Evolutionary conservation across 306 rosid species (phyloP).

Genomic region (Ormosia emarginata): DNA sequence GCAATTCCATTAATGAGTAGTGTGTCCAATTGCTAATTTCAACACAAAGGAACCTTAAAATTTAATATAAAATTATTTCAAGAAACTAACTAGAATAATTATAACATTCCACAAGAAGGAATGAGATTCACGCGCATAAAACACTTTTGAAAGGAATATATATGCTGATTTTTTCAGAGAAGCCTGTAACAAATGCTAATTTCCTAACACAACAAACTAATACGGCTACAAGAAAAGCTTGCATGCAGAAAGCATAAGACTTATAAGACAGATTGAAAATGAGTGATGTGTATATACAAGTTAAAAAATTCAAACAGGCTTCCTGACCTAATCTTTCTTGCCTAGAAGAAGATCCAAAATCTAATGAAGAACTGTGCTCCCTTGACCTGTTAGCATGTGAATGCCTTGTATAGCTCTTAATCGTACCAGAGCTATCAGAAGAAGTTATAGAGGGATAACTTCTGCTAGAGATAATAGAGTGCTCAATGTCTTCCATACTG

Average conservation of each 20-base stretch:
- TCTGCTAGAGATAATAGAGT: slow-evolving; percentile 26
- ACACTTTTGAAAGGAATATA: neutral
- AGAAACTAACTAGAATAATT: neutral
- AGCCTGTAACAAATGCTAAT: neutral
- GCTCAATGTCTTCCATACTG: slow-evolving; percentile 33
- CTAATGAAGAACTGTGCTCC: slow-evolving; percentile 29
- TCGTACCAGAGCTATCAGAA: slow-evolving; percentile 25
- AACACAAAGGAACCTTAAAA: neutral
- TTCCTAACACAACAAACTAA: neutral
- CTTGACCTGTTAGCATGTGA: slow-evolving; percentile 27
- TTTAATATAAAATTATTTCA: neutral
- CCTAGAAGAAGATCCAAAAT: slow-evolving; percentile 34
- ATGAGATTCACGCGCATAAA: neutral
- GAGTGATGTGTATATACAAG: neutral
- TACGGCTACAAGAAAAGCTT: neutral
- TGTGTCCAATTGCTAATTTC: neutral
- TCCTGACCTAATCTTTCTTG: slow-evolving; percentile 56
- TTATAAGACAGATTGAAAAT: neutral
- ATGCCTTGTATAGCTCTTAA: slow-evolving; percentile 18
- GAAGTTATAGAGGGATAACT: slow-evolving; percentile 31
- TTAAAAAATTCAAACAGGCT: neutral
- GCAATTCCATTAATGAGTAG: neutral
- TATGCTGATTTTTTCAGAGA: neutral
- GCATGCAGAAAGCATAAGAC: neutral
- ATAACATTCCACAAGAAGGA: neutral